Evolutionary conservation across 1,284 basidiomycete genomes (phyloP).

Genomic region (Inonotus obliquus): DNA sequence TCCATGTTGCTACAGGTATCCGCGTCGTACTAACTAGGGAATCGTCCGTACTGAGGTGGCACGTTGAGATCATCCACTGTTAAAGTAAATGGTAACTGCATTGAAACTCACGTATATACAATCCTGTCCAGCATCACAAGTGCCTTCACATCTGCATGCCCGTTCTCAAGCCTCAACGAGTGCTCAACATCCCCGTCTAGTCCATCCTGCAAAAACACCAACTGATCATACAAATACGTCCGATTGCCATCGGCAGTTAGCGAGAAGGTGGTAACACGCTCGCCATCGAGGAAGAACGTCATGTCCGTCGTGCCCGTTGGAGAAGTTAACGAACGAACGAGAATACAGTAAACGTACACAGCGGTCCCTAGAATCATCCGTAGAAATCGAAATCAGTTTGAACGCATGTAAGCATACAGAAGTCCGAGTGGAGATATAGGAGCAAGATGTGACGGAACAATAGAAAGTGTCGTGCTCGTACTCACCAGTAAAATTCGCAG

Average conservation of each 20-base stretch:
- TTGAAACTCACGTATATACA: conserved; percentile 14
- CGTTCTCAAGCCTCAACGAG: not conserved
- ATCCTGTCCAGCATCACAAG: conserved; percentile 15
- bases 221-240: not conserved
- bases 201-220: conserved; percentile 1
- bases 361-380: conserved; percentile 1
- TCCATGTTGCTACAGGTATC: not conserved
- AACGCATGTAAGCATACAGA: not conserved
- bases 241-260: conserved; percentile 1
- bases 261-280: not conserved
- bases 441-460: no score
- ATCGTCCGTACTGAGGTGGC: not conserved
- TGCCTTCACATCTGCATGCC: not conserved
- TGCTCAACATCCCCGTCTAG: not conserved
- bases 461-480: no score
- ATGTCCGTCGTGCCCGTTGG: conserved; percentile 15
- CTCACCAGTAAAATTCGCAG: conserved; percentile 9
- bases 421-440: no score
- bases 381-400: not conserved
- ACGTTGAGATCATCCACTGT: not conserved
- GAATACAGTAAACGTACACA: conserved; percentile 15
- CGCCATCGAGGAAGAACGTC: conserved; percentile 11
- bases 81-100: not conserved
- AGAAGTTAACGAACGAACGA: conserved; percentile 1
- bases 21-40: not conserved